A percentile compares a stretch with the other conserved stretches of the same genome.
Conservation (phyloP, 169 alveolate species). For the Babesia ovata region DNA sequence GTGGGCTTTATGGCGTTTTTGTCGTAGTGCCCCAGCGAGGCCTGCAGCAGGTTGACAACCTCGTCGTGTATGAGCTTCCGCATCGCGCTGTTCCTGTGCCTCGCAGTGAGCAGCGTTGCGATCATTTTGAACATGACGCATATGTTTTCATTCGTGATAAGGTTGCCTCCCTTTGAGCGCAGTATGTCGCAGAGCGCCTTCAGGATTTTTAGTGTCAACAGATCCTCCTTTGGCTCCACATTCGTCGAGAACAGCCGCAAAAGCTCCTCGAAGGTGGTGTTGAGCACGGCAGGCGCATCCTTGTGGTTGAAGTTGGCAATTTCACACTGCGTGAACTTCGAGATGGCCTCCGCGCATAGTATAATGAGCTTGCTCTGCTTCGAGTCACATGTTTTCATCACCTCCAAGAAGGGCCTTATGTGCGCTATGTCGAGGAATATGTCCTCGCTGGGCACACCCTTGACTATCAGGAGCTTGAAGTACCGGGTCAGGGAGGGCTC, state of each 20-base stretch:
- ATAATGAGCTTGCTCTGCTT: conserved; percentile 56
- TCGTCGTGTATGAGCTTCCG: conserved; percentile 54
- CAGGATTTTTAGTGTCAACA: conserved; percentile 40
- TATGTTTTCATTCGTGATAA: conserved; percentile 51
- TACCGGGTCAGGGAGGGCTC: conserved; percentile 43
- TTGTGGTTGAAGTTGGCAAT: conserved; percentile 41
- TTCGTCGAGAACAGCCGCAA: conserved; percentile 39
- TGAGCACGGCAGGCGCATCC: conserved; percentile 28
- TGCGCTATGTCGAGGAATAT: conserved; percentile 30
- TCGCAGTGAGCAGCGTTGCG: conserved; percentile 43
- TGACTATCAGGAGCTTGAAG: conserved; percentile 45
- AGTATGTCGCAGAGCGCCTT: conserved; percentile 30
- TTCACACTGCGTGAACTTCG: conserved; percentile 59
- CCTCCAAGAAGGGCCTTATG: conserved; percentile 59
- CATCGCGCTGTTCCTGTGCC: conserved; percentile 36
- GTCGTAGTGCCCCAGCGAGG: conserved; percentile 48
- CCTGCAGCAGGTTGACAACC: conserved; percentile 40
- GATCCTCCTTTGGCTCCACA: conserved; percentile 62
- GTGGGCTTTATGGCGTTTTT: conserved; percentile 3
- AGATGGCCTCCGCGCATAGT: conserved; percentile 51
- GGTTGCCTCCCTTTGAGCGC: conserved; percentile 45
- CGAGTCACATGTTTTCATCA: conserved; percentile 48
- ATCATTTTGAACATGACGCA: conserved; percentile 51
- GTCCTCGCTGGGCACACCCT: conserved; percentile 31
- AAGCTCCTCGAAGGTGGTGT: conserved; percentile 46